Base-by-base conservation (phyloP, 2,329 filamentous ascomycete species). In the Colletotrichum falcatum region DNA sequence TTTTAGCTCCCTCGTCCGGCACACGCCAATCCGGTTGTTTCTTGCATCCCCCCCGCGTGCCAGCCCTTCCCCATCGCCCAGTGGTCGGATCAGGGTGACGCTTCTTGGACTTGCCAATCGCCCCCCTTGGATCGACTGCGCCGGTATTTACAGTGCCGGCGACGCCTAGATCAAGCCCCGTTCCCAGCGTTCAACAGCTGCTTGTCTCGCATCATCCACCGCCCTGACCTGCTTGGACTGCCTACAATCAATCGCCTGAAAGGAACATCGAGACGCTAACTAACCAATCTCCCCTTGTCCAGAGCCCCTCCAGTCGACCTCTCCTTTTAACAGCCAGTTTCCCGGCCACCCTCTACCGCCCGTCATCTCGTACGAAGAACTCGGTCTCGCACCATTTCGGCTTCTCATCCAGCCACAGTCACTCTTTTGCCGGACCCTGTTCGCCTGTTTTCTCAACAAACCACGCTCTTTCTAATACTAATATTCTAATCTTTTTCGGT, bases 321-420 rank as follows among this genome's bases (percentile, higher is more conserved):
- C 78, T 79, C 83, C 80, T 81, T 84, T 83, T 82, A 82, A 81
- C 81, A 77, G 78, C 79, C 81, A 80, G 80, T 78, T 81, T 79
- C 81, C 82, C 83, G 79, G 80, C 81, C 83, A 81, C 78, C 80
- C n/a, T 37, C 80, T 79, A 73, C 42, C 55, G 62, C 74, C 73
- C 72, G 75, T 75, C 74, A 64, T 74, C 74, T 75, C 77, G 75
- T 72, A 75, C 76, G 71, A 72, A 42, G 59, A 68, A 71, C 71
- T 74, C 74, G 76, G 73, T 75, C 77, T 74, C 79, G 73, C 82
- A 83, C 84, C 81, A 81, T 81, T 78, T 79, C 80, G 81, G 82
- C 82, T 80, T 80, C 79, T 75, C 79, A 81, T 80, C 81, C 82
- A 83, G 83, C 85, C 85, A 85, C 81, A 78, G 85, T 87, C 87